Base-by-base conservation (phyloP, 371 early-diverging fungal species). In the Mortierella sp. region DNA sequence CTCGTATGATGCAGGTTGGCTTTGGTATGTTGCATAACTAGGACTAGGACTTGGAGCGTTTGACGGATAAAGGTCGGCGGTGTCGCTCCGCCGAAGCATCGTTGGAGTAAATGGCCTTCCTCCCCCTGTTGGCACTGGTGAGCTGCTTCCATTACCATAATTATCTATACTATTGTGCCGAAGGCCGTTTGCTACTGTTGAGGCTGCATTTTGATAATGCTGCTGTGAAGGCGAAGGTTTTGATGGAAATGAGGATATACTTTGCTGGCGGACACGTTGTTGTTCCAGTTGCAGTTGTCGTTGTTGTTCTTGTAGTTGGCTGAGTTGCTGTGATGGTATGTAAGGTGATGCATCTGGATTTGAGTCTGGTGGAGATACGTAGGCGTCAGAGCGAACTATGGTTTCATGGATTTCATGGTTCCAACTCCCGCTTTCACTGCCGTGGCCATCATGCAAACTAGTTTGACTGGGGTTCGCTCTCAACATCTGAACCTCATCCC, bases 241-340 rank as follows among this genome's bases (percentile, higher is more conserved):
- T 29, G 66, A 67, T 0, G 70, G 63, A 42, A 43, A 66, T 4
- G 62, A 62, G 8, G 64, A 37, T 2, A 43, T 28, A 31, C 47
- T 68, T 17, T 72, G 68, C n/a, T 72, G 78, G 43, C 68, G 68
- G 26, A 47, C 53, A 13, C 78, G 78, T 56, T 78, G 72, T 37
- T 78, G 78, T 43, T 78, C 78, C 0, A 72, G 23, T 43, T 78
- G 78, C n/a, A 78, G 28, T 37, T 78, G 78, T 15, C 72, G 78
- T 54, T 78, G 78, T 42, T 79, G 79, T 45, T 79, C 79, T 17
- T 78, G 78, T 8, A 77, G 57, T 13, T 70, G 76, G 17, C 32
- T 76, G 19, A 76, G 34, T 31, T 77, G 77, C 45, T 34, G 68
- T 26, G 77, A 64, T 10, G 63, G 60, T 13, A 66, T 66, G 53